Evolutionary conservation across 208 protist genomes (phyloP).

Genomic region (Leishmania guyanensis): DNA sequence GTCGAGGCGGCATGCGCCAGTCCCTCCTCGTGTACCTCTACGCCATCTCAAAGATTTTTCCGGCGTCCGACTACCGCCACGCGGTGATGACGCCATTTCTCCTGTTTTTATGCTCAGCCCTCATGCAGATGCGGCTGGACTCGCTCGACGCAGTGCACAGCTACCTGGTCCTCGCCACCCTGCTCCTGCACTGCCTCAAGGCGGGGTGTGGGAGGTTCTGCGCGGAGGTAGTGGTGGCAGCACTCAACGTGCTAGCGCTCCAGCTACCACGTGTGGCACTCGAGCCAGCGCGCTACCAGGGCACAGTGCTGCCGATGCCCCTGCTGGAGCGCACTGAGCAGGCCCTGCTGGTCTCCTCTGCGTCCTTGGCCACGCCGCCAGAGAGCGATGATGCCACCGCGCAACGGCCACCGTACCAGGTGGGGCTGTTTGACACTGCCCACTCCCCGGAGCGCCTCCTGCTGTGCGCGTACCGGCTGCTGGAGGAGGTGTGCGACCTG

Average conservation of each 20-base stretch:
- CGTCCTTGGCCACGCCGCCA: not conserved
- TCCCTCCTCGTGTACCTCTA: conserved; percentile 65
- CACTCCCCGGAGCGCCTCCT: conserved; percentile 41
- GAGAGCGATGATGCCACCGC: not conserved
- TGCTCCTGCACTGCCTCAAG: conserved; percentile 46
- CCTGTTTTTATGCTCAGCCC: conserved; percentile 66
- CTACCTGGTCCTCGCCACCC: conserved; percentile 49
- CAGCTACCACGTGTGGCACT: conserved; percentile 58
- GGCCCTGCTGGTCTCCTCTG: conserved; percentile 29
- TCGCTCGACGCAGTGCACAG: conserved; percentile 46
- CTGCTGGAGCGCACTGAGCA: conserved; percentile 53
- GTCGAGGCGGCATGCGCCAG: conserved; percentile 29
- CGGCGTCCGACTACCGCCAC: conserved; percentile 81
- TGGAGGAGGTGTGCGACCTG: conserved; percentile 49
- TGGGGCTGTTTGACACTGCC: conserved; percentile 40
- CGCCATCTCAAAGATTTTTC: conserved; percentile 70
- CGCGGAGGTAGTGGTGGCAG: conserved; percentile 64
- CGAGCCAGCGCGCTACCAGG: conserved; percentile 67
- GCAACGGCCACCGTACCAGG: conserved; percentile 18
- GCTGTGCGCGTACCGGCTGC: conserved; percentile 67
- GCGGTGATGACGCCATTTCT: conserved; percentile 76
- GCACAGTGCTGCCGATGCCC: conserved; percentile 58
- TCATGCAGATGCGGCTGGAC: conserved; percentile 69
- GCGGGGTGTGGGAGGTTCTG: conserved; percentile 50
- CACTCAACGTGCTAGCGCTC: conserved; percentile 74